Base-by-base conservation (phyloP, 1,284 basidiomycete genomes). In the Cryptococcus deneoformans region DNA sequence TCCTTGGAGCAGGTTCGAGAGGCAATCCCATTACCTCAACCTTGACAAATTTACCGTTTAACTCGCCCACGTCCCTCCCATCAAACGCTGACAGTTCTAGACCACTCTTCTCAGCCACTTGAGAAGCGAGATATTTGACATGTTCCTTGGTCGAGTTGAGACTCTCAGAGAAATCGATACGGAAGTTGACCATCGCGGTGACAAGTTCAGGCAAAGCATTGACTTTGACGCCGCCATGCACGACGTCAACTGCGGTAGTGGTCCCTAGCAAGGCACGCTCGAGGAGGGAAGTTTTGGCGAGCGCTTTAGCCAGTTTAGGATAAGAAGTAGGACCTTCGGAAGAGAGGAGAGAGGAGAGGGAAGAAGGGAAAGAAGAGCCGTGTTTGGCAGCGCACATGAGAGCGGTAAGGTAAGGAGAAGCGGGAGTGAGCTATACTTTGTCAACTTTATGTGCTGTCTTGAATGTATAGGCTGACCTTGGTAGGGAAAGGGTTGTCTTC, bases 381-480 rank as follows among this genome's bases (percentile, higher is more conserved):
- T 78, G 67, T 10, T 79, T 72, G 11, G 77, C 67, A 0, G 77
- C 75, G 61, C 82, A 83, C 52, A 74, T 66, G 2, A 83, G 67
- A 24, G 68, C 70, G 3, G 73, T 72, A 8, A 82, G 65, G 24
- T 77, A 68, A 0, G 81, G 80, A 6, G 74, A 79, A 7, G 67
- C 64, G 3, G 73, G 54, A 0, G 70, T 67, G 42, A 82, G 69
- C 66, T 29, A 4, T 29, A 29, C 29, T 29, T 29, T 29, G 29
- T 29, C 29, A 29, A 29, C 29, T 29, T 70, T 46, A 50, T 52
- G 7, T 6, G 34, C n/a, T 40, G 12, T 39, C 59, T 44, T 77
- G 68, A 50, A 29, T 29, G 29, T 29, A 29, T 29, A 29, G 29
- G 29, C 29, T 29, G 29, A 29, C 29, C 29, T 67, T 65, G 38